Evolutionary conservation across 106 monocot genomes (phyloP).

Genomic region (Platanthera guangdongensis): DNA sequence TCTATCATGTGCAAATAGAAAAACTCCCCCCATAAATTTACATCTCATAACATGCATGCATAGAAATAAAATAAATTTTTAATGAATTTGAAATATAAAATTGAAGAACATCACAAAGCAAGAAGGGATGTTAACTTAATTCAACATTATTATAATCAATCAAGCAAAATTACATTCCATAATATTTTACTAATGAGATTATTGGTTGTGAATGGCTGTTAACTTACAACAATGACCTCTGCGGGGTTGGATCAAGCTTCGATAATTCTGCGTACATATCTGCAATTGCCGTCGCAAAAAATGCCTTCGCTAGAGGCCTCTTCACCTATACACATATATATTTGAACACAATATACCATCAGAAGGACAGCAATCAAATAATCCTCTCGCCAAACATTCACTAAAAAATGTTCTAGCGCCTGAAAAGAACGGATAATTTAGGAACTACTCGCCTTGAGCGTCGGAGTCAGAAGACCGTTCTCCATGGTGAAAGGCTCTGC

Average conservation of each 20-base stretch:
- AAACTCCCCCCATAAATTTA: no score
- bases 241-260: background rate
- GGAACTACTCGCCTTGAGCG: conserved; percentile 60
- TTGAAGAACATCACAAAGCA: no score
- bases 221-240: background rate
- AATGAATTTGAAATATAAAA: no score
- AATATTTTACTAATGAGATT: no score
- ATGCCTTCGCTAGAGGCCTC: conserved; percentile 86
- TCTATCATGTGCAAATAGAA: no score
- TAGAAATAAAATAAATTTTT: no score
- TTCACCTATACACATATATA: conserved; percentile 46
- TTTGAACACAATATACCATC: background rate
- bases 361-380: background rate
- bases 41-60: no score
- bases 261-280: conserved; percentile 66
- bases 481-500: conserved; percentile 82
- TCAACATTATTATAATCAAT: no score
- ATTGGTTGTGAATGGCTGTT: no score
- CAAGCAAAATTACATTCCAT: no score
- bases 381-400: background rate
- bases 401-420: background rate
- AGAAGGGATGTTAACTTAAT: no score
- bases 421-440: background rate
- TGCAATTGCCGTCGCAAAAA: conserved; percentile 59
- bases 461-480: conserved; percentile 89